These are phyloP conservation scores for Rhodomyrtus psidioides DNA, from an alignment of 441 rosid genomes.

Conservation along the genomic window DNA sequence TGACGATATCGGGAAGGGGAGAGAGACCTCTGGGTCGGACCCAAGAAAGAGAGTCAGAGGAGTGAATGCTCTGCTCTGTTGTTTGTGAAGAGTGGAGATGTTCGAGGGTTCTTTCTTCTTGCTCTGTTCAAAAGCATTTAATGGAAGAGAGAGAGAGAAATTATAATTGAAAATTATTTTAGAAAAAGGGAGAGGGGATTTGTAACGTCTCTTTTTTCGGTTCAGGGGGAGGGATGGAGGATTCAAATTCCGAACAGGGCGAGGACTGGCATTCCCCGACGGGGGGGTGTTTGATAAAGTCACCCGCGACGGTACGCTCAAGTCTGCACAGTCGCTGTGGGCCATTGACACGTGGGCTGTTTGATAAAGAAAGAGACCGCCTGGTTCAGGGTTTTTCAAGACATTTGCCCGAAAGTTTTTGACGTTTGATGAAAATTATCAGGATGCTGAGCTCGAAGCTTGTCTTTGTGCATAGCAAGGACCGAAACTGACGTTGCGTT, in stretches of 20 bases:
- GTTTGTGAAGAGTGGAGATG: not conserved
- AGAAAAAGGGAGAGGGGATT: not conserved
- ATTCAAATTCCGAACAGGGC: not conserved
- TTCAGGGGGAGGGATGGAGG: not conserved
- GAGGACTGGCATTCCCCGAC: not conserved
- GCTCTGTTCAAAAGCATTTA: constrained; percentile 16
- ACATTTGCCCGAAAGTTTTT: not conserved
- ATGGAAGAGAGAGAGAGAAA: constrained; percentile 7
- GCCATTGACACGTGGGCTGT: not conserved
- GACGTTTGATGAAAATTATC: no score
- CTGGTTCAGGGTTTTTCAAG: not conserved
- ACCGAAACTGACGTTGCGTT: no score
- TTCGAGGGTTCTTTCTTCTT: not conserved
- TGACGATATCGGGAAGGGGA: not conserved
- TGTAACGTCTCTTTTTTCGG: not conserved
- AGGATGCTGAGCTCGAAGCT: no score
- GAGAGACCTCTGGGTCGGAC: not conserved
- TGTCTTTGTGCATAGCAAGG: no score
- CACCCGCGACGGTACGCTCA: not conserved
- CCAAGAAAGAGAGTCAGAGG: not conserved
- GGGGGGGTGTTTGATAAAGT: not conserved
- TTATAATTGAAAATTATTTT: not conserved
- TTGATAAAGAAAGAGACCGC: no score
- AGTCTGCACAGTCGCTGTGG: not conserved
- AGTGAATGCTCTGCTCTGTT: not conserved